A percentile compares a stretch with the other conserved stretches of the same genome.
Evolutionary conservation across 2,329 filamentous ascomycete genomes (phyloP).

Genomic region (Aspergillus persii): DNA sequence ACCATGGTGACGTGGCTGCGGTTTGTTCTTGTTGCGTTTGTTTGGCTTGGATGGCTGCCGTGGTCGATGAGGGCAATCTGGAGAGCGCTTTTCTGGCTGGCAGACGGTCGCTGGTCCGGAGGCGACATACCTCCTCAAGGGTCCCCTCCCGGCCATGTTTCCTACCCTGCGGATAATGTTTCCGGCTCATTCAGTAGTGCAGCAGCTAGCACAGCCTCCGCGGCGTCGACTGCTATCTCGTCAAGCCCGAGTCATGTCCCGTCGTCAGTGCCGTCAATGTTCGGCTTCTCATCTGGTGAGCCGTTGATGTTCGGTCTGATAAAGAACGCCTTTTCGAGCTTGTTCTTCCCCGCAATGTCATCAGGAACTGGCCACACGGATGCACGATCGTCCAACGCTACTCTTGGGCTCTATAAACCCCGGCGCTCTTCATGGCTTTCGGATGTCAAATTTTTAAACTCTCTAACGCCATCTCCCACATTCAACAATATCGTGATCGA

Average conservation of each 20-base stretch:
- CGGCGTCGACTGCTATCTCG: constrained; percentile 23
- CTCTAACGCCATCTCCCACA: constrained; percentile 63
- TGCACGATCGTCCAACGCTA: constrained; percentile 25
- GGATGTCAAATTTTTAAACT: constrained; percentile 55
- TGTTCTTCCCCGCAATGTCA: constrained; percentile 32
- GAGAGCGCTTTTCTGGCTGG: constrained; percentile 93
- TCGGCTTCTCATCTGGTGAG: constrained; percentile 43
- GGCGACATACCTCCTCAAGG: constrained; percentile 23
- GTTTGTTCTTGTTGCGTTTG: constrained; percentile 71
- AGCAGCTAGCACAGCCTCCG: constrained; percentile 22
- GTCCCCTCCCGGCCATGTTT: constrained; percentile 18
- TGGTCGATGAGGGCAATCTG: constrained; percentile 89
- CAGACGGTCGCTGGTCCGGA: constrained; percentile 67
- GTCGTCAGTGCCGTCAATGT: constrained; percentile 37
- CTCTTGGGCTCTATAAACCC: constrained; percentile 25
- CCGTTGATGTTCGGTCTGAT: constrained; percentile 47
- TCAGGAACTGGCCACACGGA: constrained; percentile 27
- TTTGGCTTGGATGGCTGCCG: constrained; percentile 87
- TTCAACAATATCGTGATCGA: constrained; percentile 79
- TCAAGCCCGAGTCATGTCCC: constrained; percentile 27
- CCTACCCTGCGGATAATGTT: constrained; percentile 26
- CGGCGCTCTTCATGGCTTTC: constrained; percentile 55
- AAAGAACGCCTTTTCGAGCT: constrained; percentile 42
- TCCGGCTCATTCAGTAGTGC: constrained; percentile 23
- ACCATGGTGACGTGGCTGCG: constrained; percentile 76